Base-by-base conservation (phyloP, 169 alveolate genomes). In the Cryptosporidium sp. region DNA sequence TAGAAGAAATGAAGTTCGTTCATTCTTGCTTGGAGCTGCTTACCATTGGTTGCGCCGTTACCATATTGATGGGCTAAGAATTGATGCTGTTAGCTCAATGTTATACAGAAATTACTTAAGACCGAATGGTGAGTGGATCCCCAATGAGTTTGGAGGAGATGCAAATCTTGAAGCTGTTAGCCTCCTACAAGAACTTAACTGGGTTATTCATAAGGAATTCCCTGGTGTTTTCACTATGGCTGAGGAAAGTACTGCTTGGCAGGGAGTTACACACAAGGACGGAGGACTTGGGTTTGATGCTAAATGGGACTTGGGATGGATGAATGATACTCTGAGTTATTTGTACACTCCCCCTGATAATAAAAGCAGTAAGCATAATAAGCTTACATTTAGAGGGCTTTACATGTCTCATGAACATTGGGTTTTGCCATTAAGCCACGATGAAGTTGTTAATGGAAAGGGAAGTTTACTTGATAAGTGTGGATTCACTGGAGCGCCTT, bases 161-260 rank as follows among this genome's bases (percentile, higher is more conserved):
- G 94, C 94, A 39, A 93, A 93, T 75, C 75, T 93, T 69, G 92
- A 93, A 65, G 95, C 95, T n/a, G 92, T 93, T 12, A 91, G 94
- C 65, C 75, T 93, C n/a, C 93, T 92, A 10, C 84, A 80, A 29
- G 95, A 93, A 69, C 73, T 93, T 14, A 93, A 93, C 75, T 93
- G 95, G 95, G 95, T 93, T n/a, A 87, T 91, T 18, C 95, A 91
- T 44, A 86, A 93, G n/a, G 93, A 91, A 61, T 93, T 91, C 62
- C 95, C 95, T 1, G 95, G 95, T 21, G 94, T 93, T 12, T 91
- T 93, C 62, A 93, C 93, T 1, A 93, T 93, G 95, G 95, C 95
- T 16, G 95, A 93, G 26, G 95, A 93, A 71, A 73, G 92, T 56
- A 91, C 95, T 35, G 86, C 93, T 53, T 93, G 95, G 95, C 84